Base-by-base conservation (phyloP, 768 basidiomycete genomes). In the Artomyces pyxidatus region DNA sequence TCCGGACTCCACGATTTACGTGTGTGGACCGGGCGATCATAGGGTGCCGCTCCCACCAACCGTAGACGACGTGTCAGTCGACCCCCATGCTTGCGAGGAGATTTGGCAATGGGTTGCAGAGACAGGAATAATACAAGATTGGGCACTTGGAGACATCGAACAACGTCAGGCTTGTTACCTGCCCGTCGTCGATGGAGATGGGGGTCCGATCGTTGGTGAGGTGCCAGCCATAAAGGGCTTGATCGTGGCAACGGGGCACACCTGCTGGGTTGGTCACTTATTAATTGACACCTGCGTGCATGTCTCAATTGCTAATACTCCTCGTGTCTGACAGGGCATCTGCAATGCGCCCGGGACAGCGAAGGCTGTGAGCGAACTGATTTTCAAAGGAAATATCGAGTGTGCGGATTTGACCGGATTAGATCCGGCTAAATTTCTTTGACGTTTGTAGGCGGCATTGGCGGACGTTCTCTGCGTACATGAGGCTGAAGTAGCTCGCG, bases 281-380 rank as follows among this genome's bases (percentile, higher is more conserved):
- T n/a, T n/a, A 26, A 39, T 40, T 45, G n/a, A 35, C 5, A 21
- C 45, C n/a, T 14, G 11, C 26, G 21, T 19, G 16, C 22, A 38
- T 26, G 37, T 41, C 11, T 10, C 29, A 6, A 47, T n/a, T 39
- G n/a, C 28, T 52, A 16, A 32, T 30, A 44, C 32, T 27, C 10
- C 45, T 14, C 41, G 28, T 26, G 14, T 28, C 41, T 26, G 42
- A 21, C 48, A 85, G 85, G 85, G 86, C 0, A 83, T 88, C 37
- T 87, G 80, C 62, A 87, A 87, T 61, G 88, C 82, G 3, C 89
- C 91, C 0, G 91, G 88, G 4, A 93, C 89, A 3, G 92, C 83
- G 1, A 78, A 75, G 55, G 79, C 77, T 6, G 62, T 96, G 37
- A 70, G 78, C 12, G 86, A 90, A 62, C 65, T 88, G 16, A 66